phyloP scores from a whole-genome alignment of 1,284 basidiomycete species.

The Ganoderma boninense region DNA sequence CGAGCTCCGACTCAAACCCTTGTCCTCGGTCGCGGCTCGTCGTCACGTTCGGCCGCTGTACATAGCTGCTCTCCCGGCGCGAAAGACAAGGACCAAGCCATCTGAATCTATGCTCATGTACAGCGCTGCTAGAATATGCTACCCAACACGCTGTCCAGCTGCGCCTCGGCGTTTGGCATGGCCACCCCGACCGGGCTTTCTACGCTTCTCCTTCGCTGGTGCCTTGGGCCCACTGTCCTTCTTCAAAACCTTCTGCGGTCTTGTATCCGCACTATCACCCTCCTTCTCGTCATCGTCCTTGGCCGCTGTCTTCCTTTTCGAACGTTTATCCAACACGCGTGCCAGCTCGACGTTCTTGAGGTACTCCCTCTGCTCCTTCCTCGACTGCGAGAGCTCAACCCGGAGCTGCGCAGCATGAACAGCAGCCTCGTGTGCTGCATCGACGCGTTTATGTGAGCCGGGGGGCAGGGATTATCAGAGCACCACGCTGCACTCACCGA shows the following conservation, averaged over 20 bases:
- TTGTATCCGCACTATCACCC: conserved; percentile 22
- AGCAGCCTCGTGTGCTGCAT: conserved; percentile 92
- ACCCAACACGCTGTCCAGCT: conserved; percentile 58
- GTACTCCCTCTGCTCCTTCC: conserved; percentile 92
- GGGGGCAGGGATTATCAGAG: not conserved
- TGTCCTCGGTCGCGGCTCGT: not conserved
- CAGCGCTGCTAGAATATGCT: conserved; percentile 59
- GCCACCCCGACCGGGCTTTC: conserved; percentile 31
- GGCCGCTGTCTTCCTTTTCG: conserved; percentile 58
- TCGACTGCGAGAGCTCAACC: conserved; percentile 90
- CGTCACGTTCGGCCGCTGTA: not conserved
- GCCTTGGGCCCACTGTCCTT: conserved; percentile 52
- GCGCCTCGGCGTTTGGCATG: conserved; percentile 37
- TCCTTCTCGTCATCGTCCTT: conserved; percentile 9
- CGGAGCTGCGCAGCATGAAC: conserved; percentile 89
- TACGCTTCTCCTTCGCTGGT: conserved; percentile 46
- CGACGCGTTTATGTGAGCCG: not conserved
- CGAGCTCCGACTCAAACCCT: conserved; percentile 54
- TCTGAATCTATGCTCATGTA: not conserved
- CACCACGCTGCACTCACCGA: conserved; percentile 72
- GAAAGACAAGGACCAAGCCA: not conserved
- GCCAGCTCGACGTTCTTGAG: conserved; percentile 95
- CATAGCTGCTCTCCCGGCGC: not conserved
- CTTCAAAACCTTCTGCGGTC: conserved; percentile 28
- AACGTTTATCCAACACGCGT: conserved; percentile 88